Conservation (phyloP, 495 filamentous ascomycete species). For the Aspergillus ostianus region DNA sequence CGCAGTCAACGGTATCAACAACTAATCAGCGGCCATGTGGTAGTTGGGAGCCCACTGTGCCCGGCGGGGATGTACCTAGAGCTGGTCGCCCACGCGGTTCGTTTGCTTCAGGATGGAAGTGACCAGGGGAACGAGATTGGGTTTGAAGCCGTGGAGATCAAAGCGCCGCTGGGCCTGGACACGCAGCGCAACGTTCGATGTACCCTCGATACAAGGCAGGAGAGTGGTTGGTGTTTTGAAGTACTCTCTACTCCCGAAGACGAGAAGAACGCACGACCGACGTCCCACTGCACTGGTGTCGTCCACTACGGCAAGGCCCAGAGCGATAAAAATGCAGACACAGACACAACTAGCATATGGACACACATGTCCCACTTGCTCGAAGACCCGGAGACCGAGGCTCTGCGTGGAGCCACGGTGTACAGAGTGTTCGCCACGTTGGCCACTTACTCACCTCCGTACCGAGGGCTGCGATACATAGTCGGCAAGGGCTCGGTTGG, state of each 20-base stretch:
- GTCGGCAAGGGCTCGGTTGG: background rate
- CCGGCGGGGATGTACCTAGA: background rate
- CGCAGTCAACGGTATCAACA: background rate
- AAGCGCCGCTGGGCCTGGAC: background rate
- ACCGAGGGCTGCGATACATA: background rate
- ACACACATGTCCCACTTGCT: background rate
- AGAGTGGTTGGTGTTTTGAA: background rate
- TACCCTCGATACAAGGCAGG: background rate
- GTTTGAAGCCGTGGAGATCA: background rate
- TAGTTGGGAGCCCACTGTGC: background rate
- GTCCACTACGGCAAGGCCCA: background rate
- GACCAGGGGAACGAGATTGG: background rate
- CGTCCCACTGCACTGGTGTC: background rate
- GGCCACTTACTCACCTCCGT: background rate
- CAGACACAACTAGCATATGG: background rate
- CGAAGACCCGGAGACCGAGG: background rate
- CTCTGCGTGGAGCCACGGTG: background rate
- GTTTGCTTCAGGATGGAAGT: background rate
- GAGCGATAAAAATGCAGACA: background rate
- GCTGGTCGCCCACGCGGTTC: background rate
- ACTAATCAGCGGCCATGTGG: background rate
- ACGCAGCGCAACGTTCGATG: background rate
- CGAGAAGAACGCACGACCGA: background rate
- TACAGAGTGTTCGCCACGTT: background rate
- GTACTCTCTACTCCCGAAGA: background rate